Evolutionary conservation across 1,284 basidiomycete species (phyloP), one percentile per base, ranked within the genome.

Genomic region (Microbotryum saponariae): DNA sequence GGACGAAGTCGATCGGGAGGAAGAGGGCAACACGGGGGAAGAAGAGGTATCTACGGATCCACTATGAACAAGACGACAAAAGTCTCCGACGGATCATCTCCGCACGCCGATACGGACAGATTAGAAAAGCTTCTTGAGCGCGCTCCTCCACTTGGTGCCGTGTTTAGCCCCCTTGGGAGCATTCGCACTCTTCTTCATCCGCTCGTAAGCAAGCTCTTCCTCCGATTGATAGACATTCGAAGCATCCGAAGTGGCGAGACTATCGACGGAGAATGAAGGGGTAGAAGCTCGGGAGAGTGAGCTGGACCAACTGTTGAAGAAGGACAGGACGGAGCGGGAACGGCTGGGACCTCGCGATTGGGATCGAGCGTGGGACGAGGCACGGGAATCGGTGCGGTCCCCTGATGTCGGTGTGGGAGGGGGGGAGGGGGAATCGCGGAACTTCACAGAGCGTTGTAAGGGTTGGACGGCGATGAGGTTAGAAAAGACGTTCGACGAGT

Each of bases 241-340:
- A 12, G 37, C 37, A 42, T 14, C 16, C 6, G 37, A 42, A 42
- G 21, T 48, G 29, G 25, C 48, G 25, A 37, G n/a, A 18, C 54
- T 56, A 50, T 18, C 44, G 1, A 47, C 47, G 12, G n/a, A 18
- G 8, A 29, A 6, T 6, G 54, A 33, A 2, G 54, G 27, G 1
- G 33, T 51, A 21, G 44, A 25, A 3, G 44, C 42, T 9, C 27
- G 54, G 3, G 54, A 56, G 27, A 25, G 37, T 18, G 37, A 42
- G 37, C 37, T 25, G 6, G 51, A 48, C 9, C 23, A 54, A 10
- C 51, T 48, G 48, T 54, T 54, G 56, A 67, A 61, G 58, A 67
- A 64, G 16, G 65, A 67, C 1, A 67, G 8, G 42, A 62, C 57
- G 21, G 58, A 60, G 10, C 60, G 62, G 16, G 59, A 61, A 20